Conservation (phyloP, 176 grass and related monocot genomes). For the Musa troglodytarum region DNA sequence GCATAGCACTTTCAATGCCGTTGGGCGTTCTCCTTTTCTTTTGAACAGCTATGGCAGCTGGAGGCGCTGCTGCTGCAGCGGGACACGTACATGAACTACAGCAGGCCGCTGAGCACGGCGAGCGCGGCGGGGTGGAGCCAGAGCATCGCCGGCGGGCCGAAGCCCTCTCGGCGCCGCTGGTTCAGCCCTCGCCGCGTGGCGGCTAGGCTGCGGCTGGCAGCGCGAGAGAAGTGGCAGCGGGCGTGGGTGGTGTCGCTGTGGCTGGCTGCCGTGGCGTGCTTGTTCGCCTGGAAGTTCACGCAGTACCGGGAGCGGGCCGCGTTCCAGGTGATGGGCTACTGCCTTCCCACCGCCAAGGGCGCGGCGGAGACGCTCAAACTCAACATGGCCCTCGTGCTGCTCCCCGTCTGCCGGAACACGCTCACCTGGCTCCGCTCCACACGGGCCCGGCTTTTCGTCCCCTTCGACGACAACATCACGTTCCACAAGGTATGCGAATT, state of each 20-base stretch:
- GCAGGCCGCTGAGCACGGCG: constrained; percentile 74
- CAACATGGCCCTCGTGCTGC: constrained; percentile 89
- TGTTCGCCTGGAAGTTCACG: constrained; percentile 17
- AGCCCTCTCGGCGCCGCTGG: neutral
- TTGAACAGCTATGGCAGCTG: constrained; percentile 80
- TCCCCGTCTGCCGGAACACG: constrained; percentile 94
- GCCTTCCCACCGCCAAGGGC: constrained; percentile 71
- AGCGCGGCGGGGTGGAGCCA: constrained; percentile 74
- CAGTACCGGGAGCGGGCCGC: constrained; percentile 8
- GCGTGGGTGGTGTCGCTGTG: constrained; percentile 14
- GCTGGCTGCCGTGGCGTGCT: neutral
- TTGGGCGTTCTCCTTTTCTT: neutral
- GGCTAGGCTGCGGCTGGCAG: neutral
- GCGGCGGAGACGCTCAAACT: constrained; percentile 95
- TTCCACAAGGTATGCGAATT: constrained; percentile 73
- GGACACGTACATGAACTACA: constrained; percentile 90
- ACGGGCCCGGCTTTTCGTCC: constrained; percentile 56
- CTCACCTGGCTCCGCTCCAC: constrained; percentile 90
- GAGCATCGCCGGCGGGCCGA: constrained; percentile 34
- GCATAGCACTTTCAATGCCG: neutral
- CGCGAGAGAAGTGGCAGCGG: constrained; percentile 11
- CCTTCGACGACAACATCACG: constrained; percentile 88
- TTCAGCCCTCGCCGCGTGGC: neutral
- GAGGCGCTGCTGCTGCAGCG: constrained; percentile 84
- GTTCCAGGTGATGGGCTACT: constrained; percentile 85